phyloP scores from a whole-genome alignment of 2,329 filamentous ascomycete species.

The Pyrenophora seminiperda region DNA sequence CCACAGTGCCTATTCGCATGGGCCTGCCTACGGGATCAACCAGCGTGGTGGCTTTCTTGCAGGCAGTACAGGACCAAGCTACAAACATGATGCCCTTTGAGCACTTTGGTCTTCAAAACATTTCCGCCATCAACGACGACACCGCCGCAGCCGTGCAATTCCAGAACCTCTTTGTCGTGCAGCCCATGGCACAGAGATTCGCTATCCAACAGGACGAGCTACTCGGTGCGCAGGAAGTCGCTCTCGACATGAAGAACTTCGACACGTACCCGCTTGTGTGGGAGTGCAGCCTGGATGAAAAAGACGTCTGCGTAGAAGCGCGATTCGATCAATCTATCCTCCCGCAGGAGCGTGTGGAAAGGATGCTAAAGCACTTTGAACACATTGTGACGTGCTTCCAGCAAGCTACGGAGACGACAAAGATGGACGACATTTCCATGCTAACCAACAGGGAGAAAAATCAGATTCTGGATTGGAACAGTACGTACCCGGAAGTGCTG shows the following conservation, averaged over 20 bases:
- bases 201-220: background rate
- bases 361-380: constrained; percentile 1
- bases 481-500: background rate
- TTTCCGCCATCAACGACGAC: constrained; percentile 36
- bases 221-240: background rate
- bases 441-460: background rate
- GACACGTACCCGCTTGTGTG: constrained; percentile 1
- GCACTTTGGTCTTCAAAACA: constrained; percentile 51
- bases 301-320: background rate
- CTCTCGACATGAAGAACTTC: background rate
- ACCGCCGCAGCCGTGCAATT: constrained; percentile 47
- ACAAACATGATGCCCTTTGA: constrained; percentile 23
- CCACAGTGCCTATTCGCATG: constrained; percentile 49
- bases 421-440: background rate
- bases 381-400: background rate
- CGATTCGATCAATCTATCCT: background rate
- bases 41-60: constrained; percentile 15
- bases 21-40: constrained; percentile 33
- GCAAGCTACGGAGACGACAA: background rate
- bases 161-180: constrained; percentile 49
- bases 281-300: background rate
- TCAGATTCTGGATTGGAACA: background rate
- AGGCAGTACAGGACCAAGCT: constrained; percentile 20
- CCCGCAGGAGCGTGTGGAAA: background rate
- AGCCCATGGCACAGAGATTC: constrained; percentile 6